Conservation (phyloP, 768 basidiomycete genomes). For the Mycena belliarum region DNA sequence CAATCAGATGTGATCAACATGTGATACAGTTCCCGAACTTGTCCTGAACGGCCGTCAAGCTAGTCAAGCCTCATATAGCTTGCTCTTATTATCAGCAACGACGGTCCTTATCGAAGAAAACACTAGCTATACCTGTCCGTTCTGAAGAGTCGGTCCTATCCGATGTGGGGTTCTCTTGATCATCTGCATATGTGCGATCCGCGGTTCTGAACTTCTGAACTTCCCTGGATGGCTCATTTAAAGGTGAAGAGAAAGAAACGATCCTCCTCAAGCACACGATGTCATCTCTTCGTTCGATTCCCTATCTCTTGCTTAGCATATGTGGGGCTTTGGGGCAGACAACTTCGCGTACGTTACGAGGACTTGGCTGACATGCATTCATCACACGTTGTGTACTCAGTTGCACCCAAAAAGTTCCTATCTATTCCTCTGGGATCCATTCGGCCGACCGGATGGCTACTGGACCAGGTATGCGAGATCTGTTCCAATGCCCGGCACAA, state of each 20-base stretch:
- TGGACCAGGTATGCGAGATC: slow-evolving; percentile 36
- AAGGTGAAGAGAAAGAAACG: background rate
- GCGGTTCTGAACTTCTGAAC: no score
- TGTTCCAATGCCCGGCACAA: background rate
- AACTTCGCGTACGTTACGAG: slow-evolving; percentile 5
- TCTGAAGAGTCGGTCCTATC: no score
- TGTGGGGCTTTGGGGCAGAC: slow-evolving; percentile 5
- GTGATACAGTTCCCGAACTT: no score
- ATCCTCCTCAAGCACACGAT: background rate
- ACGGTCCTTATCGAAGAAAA: no score
- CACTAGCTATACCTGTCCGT: no score
- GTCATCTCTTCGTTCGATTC: slow-evolving; percentile 8
- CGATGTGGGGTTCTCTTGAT: no score
- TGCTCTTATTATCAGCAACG: no score
- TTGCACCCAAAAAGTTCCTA: slow-evolving; percentile 44
- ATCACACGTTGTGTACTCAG: no score
- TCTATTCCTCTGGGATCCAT: slow-evolving; percentile 41
- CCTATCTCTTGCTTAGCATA: slow-evolving; percentile 9
- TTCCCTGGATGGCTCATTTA: background rate
- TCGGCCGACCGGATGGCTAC: slow-evolving; percentile 43
- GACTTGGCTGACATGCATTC: background rate
- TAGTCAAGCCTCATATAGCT: no score
- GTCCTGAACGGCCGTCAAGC: no score
- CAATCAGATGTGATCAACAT: no score
- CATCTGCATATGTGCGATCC: no score